Evolutionary conservation across 2,329 filamentous ascomycete genomes (phyloP).

Genomic region (Alternaria sp.): DNA sequence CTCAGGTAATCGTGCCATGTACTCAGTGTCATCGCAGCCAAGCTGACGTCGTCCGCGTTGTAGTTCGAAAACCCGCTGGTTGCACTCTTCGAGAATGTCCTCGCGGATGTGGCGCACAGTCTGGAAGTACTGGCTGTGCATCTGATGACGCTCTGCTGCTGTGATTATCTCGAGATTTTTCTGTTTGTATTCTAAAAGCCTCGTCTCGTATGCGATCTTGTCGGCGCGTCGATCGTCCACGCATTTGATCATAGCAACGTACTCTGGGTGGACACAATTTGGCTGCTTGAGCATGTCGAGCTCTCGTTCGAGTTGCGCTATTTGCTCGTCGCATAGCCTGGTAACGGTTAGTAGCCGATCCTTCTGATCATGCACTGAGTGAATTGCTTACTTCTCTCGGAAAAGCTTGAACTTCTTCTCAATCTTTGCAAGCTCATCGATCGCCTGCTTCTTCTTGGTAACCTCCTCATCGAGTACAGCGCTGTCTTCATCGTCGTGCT

Average conservation of each 20-base stretch:
- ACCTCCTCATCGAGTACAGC: conserved; percentile 57
- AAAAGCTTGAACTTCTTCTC: conserved; percentile 90
- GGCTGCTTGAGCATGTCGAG: conserved; percentile 65
- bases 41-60: conserved; percentile 84
- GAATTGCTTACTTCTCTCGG: conserved; percentile 70
- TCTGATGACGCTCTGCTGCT: conserved; percentile 81
- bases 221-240: conserved; percentile 82
- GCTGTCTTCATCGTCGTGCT: conserved; percentile 53
- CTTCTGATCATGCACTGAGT: not conserved
- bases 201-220: conserved; percentile 77
- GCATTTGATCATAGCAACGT: conserved; percentile 86
- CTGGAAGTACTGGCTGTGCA: conserved; percentile 91
- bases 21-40: conserved; percentile 80
- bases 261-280: conserved; percentile 81
- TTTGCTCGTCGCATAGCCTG: conserved; percentile 86
- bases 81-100: conserved; percentile 76
- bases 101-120: conserved; percentile 83
- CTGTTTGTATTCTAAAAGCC: conserved; percentile 74
- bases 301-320: conserved; percentile 78
- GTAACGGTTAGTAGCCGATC: conserved; percentile 24
- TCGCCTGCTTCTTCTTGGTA: conserved; percentile 77
- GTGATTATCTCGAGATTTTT: conserved; percentile 73
- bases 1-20: conserved; percentile 79
- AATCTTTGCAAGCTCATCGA: conserved; percentile 78
- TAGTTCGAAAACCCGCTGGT: conserved; percentile 90